Evolutionary conservation across 176 grass and related monocot species (phyloP), one percentile per base, ranked within the genome.

Genomic region (Secale cereale): DNA sequence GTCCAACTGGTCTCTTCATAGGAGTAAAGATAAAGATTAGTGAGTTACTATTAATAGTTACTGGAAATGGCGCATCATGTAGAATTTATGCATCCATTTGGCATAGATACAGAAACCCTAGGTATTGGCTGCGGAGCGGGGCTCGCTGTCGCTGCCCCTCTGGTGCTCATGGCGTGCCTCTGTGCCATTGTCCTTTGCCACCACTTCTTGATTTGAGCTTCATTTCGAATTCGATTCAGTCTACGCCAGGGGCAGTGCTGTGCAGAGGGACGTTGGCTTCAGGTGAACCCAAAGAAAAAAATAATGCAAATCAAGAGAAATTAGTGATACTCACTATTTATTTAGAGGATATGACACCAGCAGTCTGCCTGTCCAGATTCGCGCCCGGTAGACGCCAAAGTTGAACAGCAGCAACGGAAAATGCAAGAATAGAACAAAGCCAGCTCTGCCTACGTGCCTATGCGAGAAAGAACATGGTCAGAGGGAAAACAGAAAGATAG

Each of bases 21-120:
- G 71, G 71, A 74, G 71, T 29, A 19, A 74, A 48, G 17, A 20
- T 54, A 54, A 54, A 54, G 70, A 65, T 59, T 78, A 82, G 39
- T 19, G 0, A 62, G n/a, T 11, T 89, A 70, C 61, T 7, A 32
- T 31, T 23, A 29, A 59, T 88, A 4, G 8, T 32, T 36, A 64
- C 30, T 29, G 19, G 69, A 40, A 64, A 52, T 76, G 31, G 40
- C 10, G 10, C 77, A 64, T 5, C 40, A 67, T 16, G 28, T 50
- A 81, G 17, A 50, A 10, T 54, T 68, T 81, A 25, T 14, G 19
- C 79, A 25, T 52, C 19, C 7, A 22, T 67, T 66, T 80, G 30
- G 20, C 61, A 10, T n/a, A 39, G 32, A 52, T 52, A 19, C 15
- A 17, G 16, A 52, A 52, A 32, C 17, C 31, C 9, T 54, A 1